A percentile compares a stretch with the other conserved stretches of the same genome.
Evolutionary conservation across 2,329 filamentous ascomycete species (phyloP).

Genomic region (Hypoxylon sp.): DNA sequence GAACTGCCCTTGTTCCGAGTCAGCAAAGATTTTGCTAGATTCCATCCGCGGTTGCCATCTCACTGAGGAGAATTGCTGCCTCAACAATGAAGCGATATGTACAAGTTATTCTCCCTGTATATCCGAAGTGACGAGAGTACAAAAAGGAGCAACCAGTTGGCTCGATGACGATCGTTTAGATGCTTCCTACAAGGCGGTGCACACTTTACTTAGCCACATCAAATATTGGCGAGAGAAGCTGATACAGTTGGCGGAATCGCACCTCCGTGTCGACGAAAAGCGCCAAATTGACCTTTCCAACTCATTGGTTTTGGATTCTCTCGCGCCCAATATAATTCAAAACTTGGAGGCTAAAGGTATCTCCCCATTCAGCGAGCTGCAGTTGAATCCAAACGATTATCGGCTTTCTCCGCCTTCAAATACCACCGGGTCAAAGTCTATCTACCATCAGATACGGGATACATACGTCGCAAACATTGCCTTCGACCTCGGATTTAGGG

Average conservation of each 20-base stretch:
- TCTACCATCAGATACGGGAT: neutral
- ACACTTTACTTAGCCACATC: neutral
- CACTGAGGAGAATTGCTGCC: neutral
- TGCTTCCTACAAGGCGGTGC: too few species aligned
- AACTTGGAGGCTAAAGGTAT: constrained; percentile 8
- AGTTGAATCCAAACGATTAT: neutral
- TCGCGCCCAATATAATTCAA: neutral
- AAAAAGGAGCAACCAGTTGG: neutral
- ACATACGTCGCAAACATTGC: neutral
- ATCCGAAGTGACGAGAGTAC: neutral
- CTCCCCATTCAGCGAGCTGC: neutral
- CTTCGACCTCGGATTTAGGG: constrained; percentile 11
- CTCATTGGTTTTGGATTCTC: neutral
- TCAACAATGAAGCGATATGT: too few species aligned
- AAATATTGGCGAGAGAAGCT: constrained; percentile 6
- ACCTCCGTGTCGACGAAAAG: neutral
- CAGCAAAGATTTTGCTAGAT: constrained; percentile 5
- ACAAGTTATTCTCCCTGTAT: neutral
- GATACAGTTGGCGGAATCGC: neutral
- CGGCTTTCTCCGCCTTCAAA: constrained; percentile 6
- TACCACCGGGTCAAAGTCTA: neutral
- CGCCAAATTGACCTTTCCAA: neutral
- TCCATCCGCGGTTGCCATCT: neutral
- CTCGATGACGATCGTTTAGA: too few species aligned
- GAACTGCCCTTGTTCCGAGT: constrained; percentile 7